Evolutionary conservation across 78 protist genomes (phyloP).

Genomic region (slime mould (Dictyostelium discoideum)): DNA sequence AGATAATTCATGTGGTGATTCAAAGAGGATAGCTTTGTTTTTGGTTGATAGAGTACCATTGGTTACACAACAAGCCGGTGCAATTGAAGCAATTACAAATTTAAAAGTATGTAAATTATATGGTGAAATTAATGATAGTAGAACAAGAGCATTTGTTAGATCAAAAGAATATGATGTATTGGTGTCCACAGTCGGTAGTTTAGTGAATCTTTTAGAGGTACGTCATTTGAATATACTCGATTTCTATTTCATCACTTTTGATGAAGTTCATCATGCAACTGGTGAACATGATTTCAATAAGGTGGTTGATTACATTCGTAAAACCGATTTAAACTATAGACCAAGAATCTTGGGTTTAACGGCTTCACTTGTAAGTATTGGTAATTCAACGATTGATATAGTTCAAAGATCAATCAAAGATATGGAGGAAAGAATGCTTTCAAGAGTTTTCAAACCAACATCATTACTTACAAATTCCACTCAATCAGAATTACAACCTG

Average conservation of each 20-base stretch:
- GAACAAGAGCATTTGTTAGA: not conserved
- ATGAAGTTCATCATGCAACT: slow-evolving; percentile 80
- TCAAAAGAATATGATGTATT: slow-evolving; percentile 21
- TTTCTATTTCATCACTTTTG: slow-evolving; percentile 63
- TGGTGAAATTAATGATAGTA: not conserved
- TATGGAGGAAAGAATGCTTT: slow-evolving; percentile 1
- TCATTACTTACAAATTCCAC: not conserved
- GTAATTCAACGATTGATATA: not conserved
- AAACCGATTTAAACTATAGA: not conserved
- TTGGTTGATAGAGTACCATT: slow-evolving; percentile 57
- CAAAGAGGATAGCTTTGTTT: slow-evolving; percentile 10
- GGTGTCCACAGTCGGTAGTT: slow-evolving; percentile 8
- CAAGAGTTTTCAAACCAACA: not conserved
- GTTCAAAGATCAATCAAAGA: not conserved
- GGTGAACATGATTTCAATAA: slow-evolving; percentile 40
- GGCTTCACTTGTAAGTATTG: not conserved
- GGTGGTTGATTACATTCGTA: not conserved
- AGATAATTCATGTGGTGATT: not conserved
- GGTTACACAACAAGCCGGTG: slow-evolving; percentile 49
- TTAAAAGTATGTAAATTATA: not conserved
- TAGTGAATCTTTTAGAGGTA: not conserved
- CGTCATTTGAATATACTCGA: not conserved
- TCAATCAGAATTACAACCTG: not conserved
- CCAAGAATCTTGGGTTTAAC: slow-evolving; percentile 44
- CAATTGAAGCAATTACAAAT: not conserved